These are phyloP conservation scores for Inosperma sp. DNA, from an alignment of 768 basidiomycete genomes.

Conservation along the genomic window DNA sequence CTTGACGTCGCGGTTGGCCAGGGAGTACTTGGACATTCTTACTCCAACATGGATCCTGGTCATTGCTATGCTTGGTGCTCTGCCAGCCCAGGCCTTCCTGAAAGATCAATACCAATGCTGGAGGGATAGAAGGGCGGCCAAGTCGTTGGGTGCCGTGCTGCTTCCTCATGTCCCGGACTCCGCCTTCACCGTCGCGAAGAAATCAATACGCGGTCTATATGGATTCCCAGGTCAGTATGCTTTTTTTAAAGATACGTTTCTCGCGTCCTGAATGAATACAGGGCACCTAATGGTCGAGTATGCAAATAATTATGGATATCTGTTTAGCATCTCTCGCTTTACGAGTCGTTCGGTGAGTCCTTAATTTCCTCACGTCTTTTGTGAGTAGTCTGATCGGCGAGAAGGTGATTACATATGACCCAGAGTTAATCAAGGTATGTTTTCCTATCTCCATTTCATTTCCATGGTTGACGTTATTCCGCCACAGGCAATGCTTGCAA, in stretches of 20 bases:
- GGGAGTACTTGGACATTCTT: background rate
- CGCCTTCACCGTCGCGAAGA: slow-evolving; percentile 9
- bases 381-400: background rate
- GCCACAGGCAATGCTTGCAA: slow-evolving; percentile 41
- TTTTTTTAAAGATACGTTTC: background rate
- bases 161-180: slow-evolving; percentile 16
- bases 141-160: slow-evolving; percentile 13
- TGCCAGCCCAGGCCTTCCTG: background rate
- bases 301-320: slow-evolving; percentile 29
- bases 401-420: slow-evolving; percentile 42
- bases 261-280: slow-evolving; percentile 9
- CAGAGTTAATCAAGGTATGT: slow-evolving; percentile 43
- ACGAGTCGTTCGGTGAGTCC: slow-evolving; percentile 30
- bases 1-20: background rate
- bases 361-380: background rate
- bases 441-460: background rate
- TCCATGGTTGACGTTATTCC: background rate
- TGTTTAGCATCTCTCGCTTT: slow-evolving; percentile 26
- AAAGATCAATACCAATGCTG: background rate
- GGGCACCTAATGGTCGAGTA: slow-evolving; percentile 28
- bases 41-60: slow-evolving; percentile 5
- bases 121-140: slow-evolving; percentile 7
- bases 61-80: background rate
- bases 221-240: slow-evolving; percentile 31
- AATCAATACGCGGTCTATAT: slow-evolving; percentile 14